Evolutionary conservation across 495 filamentous ascomycete species (phyloP), one percentile per base, ranked within the genome.

Genomic region (Aspergillus ellipticus): DNA sequence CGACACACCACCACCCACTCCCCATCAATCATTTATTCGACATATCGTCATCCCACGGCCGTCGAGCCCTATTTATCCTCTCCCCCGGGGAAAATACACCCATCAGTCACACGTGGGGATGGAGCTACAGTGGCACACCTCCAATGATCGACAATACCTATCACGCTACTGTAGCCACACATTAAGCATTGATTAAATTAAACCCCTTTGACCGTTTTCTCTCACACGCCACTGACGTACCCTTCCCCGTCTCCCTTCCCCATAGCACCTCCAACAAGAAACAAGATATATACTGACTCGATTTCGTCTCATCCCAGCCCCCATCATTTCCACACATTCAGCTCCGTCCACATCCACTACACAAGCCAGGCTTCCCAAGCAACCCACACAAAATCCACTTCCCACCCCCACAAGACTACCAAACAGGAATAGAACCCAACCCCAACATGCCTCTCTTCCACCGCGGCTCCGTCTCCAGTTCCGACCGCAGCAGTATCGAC

Each of bases 371-470:
- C 24, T 4, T 28, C 24, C 24, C 24, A 7, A 28, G 24, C 24
- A 7, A 28, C 33, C 33, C n/a, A n/a, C n/a, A n/a, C n/a, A n/a
- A 37, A 37, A 37, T 11, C 33, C 35, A 39, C 13, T 15, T 13
- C 11, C 3, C 35, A n/a, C 35, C 9, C 35, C 35, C 11, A 4
- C 11, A 39, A n/a, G n/a, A 4, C 9, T 5, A 39, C n/a, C 35
- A 13, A 39, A 9, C 6, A 33, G 48, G 55, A 28, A 59, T 35
- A 17, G 16, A 42, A 35, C 8, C 20, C 42, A 17, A 42, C n/a
- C 7, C 3, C 47, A 62, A 59, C 15, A 68, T 68, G 66, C 64
- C 66, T 31, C 53, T 72, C 56, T 72, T 72, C 50, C 61, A 64
- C 31, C 69, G 60, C 35, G 1, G 60, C 48, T 66, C 65, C 11